Base-by-base conservation (phyloP, 176 grass and related monocot species). In the Aechmea fasciata region DNA sequence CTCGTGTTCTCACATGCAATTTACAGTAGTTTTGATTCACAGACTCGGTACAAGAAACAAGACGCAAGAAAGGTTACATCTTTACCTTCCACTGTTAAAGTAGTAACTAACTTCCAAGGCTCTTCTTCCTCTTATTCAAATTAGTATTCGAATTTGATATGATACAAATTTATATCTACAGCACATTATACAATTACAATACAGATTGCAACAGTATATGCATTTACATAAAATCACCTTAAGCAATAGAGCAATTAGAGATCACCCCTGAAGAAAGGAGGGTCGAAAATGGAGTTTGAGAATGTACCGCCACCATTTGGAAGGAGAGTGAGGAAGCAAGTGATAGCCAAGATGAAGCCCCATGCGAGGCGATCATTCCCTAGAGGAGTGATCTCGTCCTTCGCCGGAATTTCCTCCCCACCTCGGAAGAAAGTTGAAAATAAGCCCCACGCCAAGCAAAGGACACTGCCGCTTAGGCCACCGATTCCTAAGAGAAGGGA, bases 291-390 rank as follows among this genome's bases (percentile, higher is more conserved):
- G 47, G 79, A 82, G 49, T 69, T 79, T 5, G 93, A 97, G 86
- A 83, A 92, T 5, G 93, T 97, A 52, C 93, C 93, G 3, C 93
- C 93, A 51, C 93, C 89, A 47, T 97, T 97, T 67, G 93, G 93
- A 52, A 97, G 82, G 63, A 97, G 84, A 71, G 93, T 92, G 65
- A 87, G 88, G 71, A 97, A 83, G 78, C 89, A 97, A 26, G 71
- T 20, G 48, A 92, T 41, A 50, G 84, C 84, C 86, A 97, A 81
- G 67, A 92, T 68, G 50, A 87, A 49, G 2, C 89, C 93, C 93
- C 86, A 97, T 0, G 82, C 83, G 65, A 67, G 49, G 1, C 89
- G 76, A 25, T 97, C 86, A 49, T 71, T 65, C 1, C 81, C 89
- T 10, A 92, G 51, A 47, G 89, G 93, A 25, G 89, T 92, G 68